These are phyloP conservation scores for Aureobasidium vineae DNA, from an alignment of 2,329 filamentous ascomycete species.

Conservation along the genomic window DNA sequence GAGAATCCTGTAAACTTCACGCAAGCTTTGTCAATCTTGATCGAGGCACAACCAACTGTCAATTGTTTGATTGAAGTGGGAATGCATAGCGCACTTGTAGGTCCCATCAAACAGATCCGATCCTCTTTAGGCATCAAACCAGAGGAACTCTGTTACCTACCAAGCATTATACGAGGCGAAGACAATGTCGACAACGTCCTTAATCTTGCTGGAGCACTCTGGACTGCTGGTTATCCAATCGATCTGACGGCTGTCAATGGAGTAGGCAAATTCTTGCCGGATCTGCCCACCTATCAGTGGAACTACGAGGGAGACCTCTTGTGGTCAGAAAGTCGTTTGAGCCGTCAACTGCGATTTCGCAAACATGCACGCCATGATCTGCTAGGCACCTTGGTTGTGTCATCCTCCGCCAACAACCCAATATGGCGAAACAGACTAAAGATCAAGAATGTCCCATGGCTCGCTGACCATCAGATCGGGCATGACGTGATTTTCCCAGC, in stretches of 20 bases:
- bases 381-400: neutral
- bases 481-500: slow-evolving; percentile 37
- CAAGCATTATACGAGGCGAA: slow-evolving; percentile 30
- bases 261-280: neutral
- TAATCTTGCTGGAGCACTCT: neutral
- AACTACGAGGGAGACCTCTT: neutral
- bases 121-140: neutral
- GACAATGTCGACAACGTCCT: slow-evolving; percentile 24
- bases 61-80: neutral
- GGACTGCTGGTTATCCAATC: neutral
- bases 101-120: neutral
- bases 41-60: neutral
- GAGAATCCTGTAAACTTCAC: neutral
- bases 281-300: neutral
- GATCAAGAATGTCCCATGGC: slow-evolving; percentile 36
- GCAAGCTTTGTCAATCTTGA: neutral
- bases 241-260: neutral
- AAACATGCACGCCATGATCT: neutral
- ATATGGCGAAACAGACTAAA: slow-evolving; percentile 27
- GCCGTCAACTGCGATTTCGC: neutral
- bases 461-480: slow-evolving; percentile 37
- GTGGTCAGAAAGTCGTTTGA: neutral
- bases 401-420: neutral
- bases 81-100: neutral
- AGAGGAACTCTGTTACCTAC: neutral